phyloP scores from a whole-genome alignment of 106 monocot genomes.

The Vanilla planifolia region DNA sequence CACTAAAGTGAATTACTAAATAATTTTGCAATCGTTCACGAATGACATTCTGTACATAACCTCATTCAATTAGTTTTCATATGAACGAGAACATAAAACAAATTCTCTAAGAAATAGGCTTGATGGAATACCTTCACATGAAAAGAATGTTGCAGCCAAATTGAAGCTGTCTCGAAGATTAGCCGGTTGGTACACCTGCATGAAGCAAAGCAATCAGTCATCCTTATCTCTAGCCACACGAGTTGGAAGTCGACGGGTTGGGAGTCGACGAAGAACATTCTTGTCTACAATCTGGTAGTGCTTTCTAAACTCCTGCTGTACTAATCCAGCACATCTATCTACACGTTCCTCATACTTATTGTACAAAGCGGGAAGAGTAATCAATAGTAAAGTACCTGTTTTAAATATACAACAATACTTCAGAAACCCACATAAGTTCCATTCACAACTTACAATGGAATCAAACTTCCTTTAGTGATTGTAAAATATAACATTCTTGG shows the following conservation, averaged over 20 bases:
- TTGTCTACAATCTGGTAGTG: slow-evolving; percentile 86
- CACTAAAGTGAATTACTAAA: no score
- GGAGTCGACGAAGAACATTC: slow-evolving; percentile 69
- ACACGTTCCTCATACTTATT: slow-evolving; percentile 70
- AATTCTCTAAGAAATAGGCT: no score
- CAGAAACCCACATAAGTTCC: not conserved
- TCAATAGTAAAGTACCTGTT: slow-evolving; percentile 57
- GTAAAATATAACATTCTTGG: not conserved
- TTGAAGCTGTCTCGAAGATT: no score
- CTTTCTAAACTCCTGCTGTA: slow-evolving; percentile 69
- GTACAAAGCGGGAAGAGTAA: slow-evolving; percentile 81
- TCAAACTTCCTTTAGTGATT: no score
- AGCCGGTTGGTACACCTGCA: no score
- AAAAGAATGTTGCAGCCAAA: no score
- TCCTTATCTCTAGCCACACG: slow-evolving; percentile 14
- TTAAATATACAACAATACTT: not conserved
- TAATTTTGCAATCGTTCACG: no score
- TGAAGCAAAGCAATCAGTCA: no score
- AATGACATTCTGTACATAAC: no score
- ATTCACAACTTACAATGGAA: not conserved
- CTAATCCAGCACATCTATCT: slow-evolving; percentile 66
- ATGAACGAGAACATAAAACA: no score
- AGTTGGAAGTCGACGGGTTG: slow-evolving; percentile 32
- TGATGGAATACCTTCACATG: no score
- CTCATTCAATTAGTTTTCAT: no score